A percentile compares a stretch with the other conserved stretches of the same genome.
These are phyloP conservation scores for Camellia granthamiana DNA, from an alignment of 148 eudicot genomes.

Conservation along the genomic window DNA sequence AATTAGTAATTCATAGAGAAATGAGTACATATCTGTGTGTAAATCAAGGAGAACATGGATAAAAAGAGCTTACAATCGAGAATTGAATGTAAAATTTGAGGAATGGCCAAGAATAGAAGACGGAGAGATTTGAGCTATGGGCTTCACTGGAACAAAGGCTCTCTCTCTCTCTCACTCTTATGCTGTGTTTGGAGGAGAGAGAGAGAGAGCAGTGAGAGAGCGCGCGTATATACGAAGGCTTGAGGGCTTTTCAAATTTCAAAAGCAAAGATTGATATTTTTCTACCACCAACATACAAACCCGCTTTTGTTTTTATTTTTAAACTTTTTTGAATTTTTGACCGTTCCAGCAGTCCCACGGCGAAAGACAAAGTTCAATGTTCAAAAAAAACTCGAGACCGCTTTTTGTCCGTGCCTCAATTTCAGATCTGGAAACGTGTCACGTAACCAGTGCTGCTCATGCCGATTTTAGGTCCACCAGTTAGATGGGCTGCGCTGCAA, in stretches of 20 bases:
- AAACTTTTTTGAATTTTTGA: conserved; percentile 25
- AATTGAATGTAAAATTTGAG: background rate
- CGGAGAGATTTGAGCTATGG: conserved; percentile 1
- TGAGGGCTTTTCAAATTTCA: conserved; percentile 34
- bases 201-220: background rate
- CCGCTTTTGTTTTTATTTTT: conserved; percentile 8
- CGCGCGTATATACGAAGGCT: conserved; percentile 13
- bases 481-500: background rate
- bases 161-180: background rate
- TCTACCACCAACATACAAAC: background rate
- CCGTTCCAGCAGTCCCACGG: conserved; percentile 15
- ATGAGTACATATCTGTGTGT: background rate
- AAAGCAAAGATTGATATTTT: conserved; percentile 6
- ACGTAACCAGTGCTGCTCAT: background rate
- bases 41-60: background rate
- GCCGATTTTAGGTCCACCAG: background rate
- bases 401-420: background rate
- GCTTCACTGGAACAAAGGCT: background rate
- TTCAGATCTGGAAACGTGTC: conserved; percentile 14
- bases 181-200: background rate
- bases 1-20: background rate
- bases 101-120: conserved; percentile 6
- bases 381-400: background rate
- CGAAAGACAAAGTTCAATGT: background rate
- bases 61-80: background rate